Evolutionary conservation across 2,329 filamentous ascomycete genomes (phyloP), one percentile per base, ranked within the genome.

Genomic region (Fusarium pseudoanthophilum): DNA sequence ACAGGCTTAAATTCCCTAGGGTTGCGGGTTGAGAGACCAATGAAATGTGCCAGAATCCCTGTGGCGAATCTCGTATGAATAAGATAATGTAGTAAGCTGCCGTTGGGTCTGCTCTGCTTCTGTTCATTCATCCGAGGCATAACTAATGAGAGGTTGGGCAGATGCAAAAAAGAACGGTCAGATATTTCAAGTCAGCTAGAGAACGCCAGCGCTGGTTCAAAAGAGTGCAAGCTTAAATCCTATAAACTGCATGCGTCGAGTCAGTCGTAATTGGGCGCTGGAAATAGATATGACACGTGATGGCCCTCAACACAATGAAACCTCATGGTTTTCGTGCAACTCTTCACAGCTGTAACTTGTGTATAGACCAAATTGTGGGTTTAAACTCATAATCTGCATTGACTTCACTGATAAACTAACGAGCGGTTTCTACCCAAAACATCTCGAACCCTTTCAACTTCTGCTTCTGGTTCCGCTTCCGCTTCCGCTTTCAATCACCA

Each of bases 61-160:
- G 71, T 69, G 71, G 67, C 71, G 67, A 73, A 73, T 69, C 67
- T 64, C 55, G 59, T 60, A 53, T 71, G 56, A 64, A 72, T 59
- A 71, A 57, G 36, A 46, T 62, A 48, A 36, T 52, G 40, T 32
- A 45, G 30, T 55, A 58, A 37, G 53, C 46, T 69, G 37, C 39
- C 20, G 55, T 42, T 46, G 64, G 32, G 20, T 67, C 36, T 67
- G 36, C 37, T 43, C 53, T 37, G 42, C 9, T 49, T 51, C n/a
- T 58, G 40, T 58, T 51, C 32, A 51, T 51, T 58, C 42, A 28
- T 51, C 56, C 42, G 24, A 51, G 30, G 32, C 56, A 51, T 51
- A 51, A 36, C 36, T 49, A 49, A 37, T 37, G 32, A 51, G 32
- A 58, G 56, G 56, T 36, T 58, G 56, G 42, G 42, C 24, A 60